A percentile compares a stretch with the other conserved stretches of the same genome.
Conservation (phyloP, 768 basidiomycete genomes). For the Pulveroboletus sp. region DNA sequence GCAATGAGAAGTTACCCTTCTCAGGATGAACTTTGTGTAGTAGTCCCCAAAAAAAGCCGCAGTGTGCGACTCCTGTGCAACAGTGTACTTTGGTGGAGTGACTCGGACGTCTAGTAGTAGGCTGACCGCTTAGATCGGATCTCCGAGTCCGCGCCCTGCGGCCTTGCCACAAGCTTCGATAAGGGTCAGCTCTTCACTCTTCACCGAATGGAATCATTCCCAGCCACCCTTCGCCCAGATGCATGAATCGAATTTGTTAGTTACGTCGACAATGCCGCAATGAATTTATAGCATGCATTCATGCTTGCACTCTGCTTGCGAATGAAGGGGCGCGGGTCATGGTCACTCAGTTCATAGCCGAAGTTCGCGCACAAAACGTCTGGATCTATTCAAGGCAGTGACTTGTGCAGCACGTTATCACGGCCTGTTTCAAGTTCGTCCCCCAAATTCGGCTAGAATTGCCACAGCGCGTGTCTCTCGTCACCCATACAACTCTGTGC, state of each 20-base stretch:
- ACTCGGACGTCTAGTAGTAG: too few species aligned
- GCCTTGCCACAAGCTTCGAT: neutral
- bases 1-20: too few species aligned
- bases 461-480: constrained; percentile 21
- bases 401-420: constrained; percentile 11
- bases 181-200: neutral
- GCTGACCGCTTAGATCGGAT: too few species aligned
- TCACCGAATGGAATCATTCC: neutral
- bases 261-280: neutral
- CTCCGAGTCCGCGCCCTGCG: too few species aligned
- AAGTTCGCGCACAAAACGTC: neutral
- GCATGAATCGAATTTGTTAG: neutral
- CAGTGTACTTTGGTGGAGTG: too few species aligned
- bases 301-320: neutral
- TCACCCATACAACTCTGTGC: constrained; percentile 6
- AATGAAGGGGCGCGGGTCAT: neutral
- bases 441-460: constrained; percentile 2
- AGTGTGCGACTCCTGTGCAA: too few species aligned
- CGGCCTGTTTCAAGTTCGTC: constrained; percentile 3
- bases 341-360: constrained; percentile 1
- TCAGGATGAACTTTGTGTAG: too few species aligned
- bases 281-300: neutral
- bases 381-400: constrained; percentile 16
- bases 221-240: constrained; percentile 5
- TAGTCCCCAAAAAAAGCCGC: too few species aligned